phyloP scores from a whole-genome alignment of 495 filamentous ascomycete species.

The Bathelium albidoporum region DNA sequence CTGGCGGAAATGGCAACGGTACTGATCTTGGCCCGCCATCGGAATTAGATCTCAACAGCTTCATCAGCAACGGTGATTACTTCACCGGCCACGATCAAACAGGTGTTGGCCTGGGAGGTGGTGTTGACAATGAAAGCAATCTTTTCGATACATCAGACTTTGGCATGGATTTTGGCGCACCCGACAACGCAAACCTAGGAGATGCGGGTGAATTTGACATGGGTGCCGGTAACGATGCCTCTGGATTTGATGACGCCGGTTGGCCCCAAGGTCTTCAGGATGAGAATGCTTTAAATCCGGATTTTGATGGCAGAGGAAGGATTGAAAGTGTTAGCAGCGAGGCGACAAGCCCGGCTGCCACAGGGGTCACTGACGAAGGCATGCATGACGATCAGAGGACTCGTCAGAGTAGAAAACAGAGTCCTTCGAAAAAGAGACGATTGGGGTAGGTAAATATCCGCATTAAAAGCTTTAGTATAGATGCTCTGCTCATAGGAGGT shows the following conservation, averaged over 20 bases:
- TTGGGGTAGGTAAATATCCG: background rate
- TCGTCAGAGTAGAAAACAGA: background rate
- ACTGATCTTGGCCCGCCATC: constrained; percentile 20
- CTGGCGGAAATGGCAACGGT: constrained; percentile 26
- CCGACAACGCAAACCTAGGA: background rate
- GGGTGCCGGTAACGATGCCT: background rate
- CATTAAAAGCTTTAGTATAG: no score
- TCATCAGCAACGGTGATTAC: constrained; percentile 25
- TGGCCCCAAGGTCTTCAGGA: background rate
- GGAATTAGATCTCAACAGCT: constrained; percentile 26
- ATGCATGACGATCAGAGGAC: background rate
- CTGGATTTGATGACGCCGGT: background rate
- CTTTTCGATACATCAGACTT: background rate
- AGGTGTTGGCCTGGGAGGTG: background rate
- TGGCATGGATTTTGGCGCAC: constrained; percentile 11
- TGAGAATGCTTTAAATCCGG: constrained; percentile 11
- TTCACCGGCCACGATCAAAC: constrained; percentile 6
- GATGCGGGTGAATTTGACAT: background rate
- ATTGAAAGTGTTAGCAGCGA: constrained; percentile 25
- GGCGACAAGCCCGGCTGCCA: constrained; percentile 24
- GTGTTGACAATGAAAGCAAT: background rate
- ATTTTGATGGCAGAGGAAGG: background rate
- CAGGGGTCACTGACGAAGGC: constrained; percentile 17
- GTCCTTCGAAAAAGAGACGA: background rate
- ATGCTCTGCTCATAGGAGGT: no score